These are phyloP conservation scores for Penicillium sp. DNA, from an alignment of 2,329 filamentous ascomycete genomes.

Conservation along the genomic window DNA sequence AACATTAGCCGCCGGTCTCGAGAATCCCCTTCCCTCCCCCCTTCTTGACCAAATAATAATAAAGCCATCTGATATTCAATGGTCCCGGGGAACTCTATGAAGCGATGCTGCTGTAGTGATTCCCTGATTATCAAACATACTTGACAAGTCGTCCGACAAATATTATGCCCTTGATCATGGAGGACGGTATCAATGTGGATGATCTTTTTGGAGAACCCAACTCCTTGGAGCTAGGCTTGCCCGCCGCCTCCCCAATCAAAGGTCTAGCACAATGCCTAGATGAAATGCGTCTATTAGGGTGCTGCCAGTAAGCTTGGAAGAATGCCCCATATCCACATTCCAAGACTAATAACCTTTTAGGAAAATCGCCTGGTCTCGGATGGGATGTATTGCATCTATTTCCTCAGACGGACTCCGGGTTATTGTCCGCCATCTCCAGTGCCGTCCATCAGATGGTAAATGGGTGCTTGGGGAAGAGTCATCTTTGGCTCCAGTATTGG, in stretches of 20 bases:
- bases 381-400: constrained; percentile 81
- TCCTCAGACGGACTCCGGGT: constrained; percentile 68
- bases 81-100: constrained; percentile 6
- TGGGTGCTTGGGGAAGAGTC: constrained; percentile 79
- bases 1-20: not conserved
- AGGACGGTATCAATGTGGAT: constrained; percentile 62
- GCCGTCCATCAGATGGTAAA: constrained; percentile 65
- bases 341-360: constrained; percentile 49
- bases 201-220: constrained; percentile 71
- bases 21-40: not conserved
- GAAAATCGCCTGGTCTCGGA: constrained; percentile 82
- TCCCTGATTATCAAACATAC: not conserved
- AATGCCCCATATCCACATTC: not conserved
- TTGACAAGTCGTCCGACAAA: constrained; percentile 5
- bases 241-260: constrained; percentile 57
- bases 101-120: constrained; percentile 21
- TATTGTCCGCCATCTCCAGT: constrained; percentile 70
- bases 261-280: constrained; percentile 72
- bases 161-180: constrained; percentile 57
- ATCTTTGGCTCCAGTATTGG: constrained; percentile 60
- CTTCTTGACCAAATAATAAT: constrained; percentile 4
- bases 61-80: constrained; percentile 5
- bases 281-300: constrained; percentile 72
- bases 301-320: constrained; percentile 69
- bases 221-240: constrained; percentile 57